Base-by-base conservation (phyloP, 2,329 filamentous ascomycete genomes). In the Cordyceps tenuipes region DNA sequence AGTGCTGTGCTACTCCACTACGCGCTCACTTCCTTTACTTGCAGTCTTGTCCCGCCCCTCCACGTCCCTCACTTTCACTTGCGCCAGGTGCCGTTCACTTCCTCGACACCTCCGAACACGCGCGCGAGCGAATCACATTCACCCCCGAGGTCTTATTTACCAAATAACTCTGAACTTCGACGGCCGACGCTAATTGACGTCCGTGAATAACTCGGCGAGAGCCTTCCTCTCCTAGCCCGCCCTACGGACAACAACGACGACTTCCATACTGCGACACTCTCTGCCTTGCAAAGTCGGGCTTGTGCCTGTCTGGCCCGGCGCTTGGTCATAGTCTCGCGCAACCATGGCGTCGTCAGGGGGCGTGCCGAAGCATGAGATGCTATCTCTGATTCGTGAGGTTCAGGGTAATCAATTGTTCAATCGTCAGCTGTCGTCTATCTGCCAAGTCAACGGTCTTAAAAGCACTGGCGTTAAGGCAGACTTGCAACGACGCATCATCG, bases 391-490 rank as follows among this genome's bases (percentile, higher is more conserved):
- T 49, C 72, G 77, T 62, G 72, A 76, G 59, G 72, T 79, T 17
- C 72, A 79, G 62, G 71, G 71, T 48, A 76, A 71, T 41, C 65
- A 73, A 13, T 71, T 85, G 23, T 73, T 82, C 34, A 84, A 84
- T 67, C 75, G 77, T 21, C 86, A 92, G 67, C 82, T 97, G 53
- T 89, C 91, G 67, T 80, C 80, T 57, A 87, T 97, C 65, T 89
- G 93, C 69, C 82, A 84, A 64, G 78, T 82, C 62, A 90, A 96
- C 75, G 82, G 85, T 51, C 78, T 96, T 41, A 82, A 84, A 65
- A 88, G 90, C 62, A 89, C 87, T 31, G 94, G 94, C 21, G 87
- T 94, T 68, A 99, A 99, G 78, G 84, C 85, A 39, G 83, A 89
- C 47, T 77, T 97, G 62, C 91, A 96, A 74, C 76, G 77, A 61